Percentiles rank a stretch among this genome's conserved stretches.
These are phyloP conservation scores for Talaromyces borbonicus DNA, from an alignment of 495 filamentous ascomycete species.

Conservation along the genomic window DNA sequence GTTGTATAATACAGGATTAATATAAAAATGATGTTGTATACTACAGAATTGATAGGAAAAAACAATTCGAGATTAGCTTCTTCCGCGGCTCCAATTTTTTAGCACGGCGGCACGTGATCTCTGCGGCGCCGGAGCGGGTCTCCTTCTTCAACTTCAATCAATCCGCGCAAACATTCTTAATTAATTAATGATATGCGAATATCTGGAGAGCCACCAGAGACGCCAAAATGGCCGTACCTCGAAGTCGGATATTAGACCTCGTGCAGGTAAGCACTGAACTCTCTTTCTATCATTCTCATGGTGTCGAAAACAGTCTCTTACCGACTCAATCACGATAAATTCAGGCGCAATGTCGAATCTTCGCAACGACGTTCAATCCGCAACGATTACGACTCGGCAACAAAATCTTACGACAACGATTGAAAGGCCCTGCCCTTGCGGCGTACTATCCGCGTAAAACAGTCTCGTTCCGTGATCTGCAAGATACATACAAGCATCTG, in stretches of 20 bases:
- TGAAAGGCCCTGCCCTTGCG: conserved; percentile 66
- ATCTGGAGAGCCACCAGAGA: neutral
- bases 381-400: conserved; percentile 69
- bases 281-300: neutral
- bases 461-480: conserved; percentile 58
- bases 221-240: conserved; percentile 59
- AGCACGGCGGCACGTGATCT: neutral
- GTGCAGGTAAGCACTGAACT: conserved; percentile 49
- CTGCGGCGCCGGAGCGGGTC: no score
- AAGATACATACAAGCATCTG: conserved; percentile 38
- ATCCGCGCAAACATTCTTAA: no score
- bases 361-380: conserved; percentile 86
- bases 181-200: no score
- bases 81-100: no score
- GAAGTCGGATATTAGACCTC: conserved; percentile 63
- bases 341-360: conserved; percentile 83
- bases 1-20: no score
- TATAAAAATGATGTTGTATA: no score
- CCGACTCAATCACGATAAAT: no score
- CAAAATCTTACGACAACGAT: conserved; percentile 75
- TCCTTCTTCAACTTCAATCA: no score
- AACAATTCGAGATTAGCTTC: no score
- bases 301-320: no score
- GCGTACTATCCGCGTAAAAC: conserved; percentile 78
- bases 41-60: no score